A percentile compares a stretch with the other conserved stretches of the same genome.
phyloP scores from a whole-genome alignment of 2,329 filamentous ascomycete species.

The Byssochlamys sp. region DNA sequence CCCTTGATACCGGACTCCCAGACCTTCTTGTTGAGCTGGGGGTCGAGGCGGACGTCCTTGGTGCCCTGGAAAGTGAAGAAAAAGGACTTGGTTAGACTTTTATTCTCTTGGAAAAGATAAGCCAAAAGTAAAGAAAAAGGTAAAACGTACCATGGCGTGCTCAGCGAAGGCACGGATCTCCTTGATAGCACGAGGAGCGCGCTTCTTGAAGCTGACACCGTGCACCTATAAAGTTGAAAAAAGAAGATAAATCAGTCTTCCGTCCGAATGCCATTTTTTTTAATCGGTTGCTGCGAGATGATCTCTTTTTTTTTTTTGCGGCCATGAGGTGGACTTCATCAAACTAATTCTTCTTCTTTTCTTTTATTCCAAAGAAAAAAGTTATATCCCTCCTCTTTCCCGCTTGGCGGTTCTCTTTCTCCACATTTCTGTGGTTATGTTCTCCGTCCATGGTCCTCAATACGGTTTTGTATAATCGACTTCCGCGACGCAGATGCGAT shows the following conservation, averaged over 20 bases:
- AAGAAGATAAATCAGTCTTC: slow-evolving; percentile 54
- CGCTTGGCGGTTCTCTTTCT: background rate
- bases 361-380: slow-evolving; percentile 8
- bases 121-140: slow-evolving; percentile 5
- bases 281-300: slow-evolving; percentile 4
- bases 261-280: slow-evolving; percentile 43
- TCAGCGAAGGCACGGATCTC: slow-evolving; percentile 93
- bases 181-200: slow-evolving; percentile 96
- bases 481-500: background rate
- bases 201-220: slow-evolving; percentile 98
- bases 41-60: slow-evolving; percentile 92
- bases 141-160: slow-evolving; percentile 80
- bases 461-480: background rate
- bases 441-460: slow-evolving; percentile 25
- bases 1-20: slow-evolving; percentile 99
- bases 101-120: background rate
- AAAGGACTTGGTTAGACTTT: slow-evolving; percentile 3
- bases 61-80: slow-evolving; percentile 58
- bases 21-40: slow-evolving; percentile 99
- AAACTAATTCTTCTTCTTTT: slow-evolving; percentile 50
- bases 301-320: slow-evolving; percentile 18
- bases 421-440: slow-evolving; percentile 11
- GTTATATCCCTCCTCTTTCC: slow-evolving; percentile 3
- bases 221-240: slow-evolving; percentile 60
- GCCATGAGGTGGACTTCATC: slow-evolving; percentile 58